phyloP scores from a whole-genome alignment of 768 basidiomycete genomes.

The Lactarius pseudohatsudake region DNA sequence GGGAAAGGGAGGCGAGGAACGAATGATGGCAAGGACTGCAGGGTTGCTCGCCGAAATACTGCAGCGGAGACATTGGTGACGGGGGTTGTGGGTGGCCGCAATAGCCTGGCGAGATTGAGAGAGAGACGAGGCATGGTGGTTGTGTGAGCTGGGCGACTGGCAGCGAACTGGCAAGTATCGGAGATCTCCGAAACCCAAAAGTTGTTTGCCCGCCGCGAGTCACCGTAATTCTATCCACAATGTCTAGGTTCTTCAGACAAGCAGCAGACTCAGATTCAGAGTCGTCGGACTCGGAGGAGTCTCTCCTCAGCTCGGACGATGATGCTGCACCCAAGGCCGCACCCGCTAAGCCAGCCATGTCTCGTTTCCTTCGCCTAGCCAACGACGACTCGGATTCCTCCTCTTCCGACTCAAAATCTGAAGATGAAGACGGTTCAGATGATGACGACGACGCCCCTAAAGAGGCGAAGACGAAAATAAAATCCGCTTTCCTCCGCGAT shows the following conservation, averaged over 20 bases:
- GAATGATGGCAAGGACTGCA: not conserved
- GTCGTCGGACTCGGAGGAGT: constrained; percentile 69
- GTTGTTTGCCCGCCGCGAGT: not conserved
- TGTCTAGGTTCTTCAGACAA: constrained; percentile 90
- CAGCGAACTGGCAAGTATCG: constrained; percentile 2
- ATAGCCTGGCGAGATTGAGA: not conserved
- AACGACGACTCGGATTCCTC: constrained; percentile 56
- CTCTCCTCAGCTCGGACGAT: constrained; percentile 69
- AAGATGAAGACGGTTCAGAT: constrained; percentile 47
- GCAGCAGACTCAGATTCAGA: constrained; percentile 82
- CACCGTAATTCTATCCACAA: constrained; percentile 34
- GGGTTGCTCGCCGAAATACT: not conserved
- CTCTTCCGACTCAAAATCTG: constrained; percentile 42
- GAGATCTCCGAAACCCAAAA: constrained; percentile 30
- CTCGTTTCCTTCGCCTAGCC: constrained; percentile 70
- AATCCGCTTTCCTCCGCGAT: constrained; percentile 44
- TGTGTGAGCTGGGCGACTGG: not conserved
- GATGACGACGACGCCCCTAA: constrained; percentile 43
- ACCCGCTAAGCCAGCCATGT: constrained; percentile 63
- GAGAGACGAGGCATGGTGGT: constrained; percentile 22
- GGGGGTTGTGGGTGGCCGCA: constrained; percentile 7
- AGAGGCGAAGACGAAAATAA: constrained; percentile 43
- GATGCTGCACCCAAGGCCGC: constrained; percentile 53
- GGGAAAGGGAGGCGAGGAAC: constrained; percentile 14
- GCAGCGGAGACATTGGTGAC: not conserved